Percentiles rank a stretch among this genome's conserved stretches.
phyloP scores from a whole-genome alignment of 2,329 filamentous ascomycete species.

The Chaetomiaceae sp. region DNA sequence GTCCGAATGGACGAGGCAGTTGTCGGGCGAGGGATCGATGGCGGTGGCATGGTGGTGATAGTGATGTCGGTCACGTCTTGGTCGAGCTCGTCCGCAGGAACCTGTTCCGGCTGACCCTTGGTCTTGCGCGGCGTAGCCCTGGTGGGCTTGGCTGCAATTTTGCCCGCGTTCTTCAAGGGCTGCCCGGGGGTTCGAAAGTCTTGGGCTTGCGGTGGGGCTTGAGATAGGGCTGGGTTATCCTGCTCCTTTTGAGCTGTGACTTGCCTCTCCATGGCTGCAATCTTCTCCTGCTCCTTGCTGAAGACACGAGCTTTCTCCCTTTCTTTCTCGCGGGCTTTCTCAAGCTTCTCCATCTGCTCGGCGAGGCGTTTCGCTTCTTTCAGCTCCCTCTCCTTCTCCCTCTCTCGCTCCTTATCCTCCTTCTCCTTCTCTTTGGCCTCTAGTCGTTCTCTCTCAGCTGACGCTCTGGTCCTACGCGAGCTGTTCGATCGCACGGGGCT shows the following conservation, averaged over 20 bases:
- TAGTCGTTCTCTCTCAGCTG: slow-evolving; percentile 51
- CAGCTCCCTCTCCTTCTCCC: slow-evolving; percentile 40
- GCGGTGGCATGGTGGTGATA: slow-evolving; percentile 52
- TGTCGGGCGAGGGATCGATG: slow-evolving; percentile 49
- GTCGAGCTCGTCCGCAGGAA: slow-evolving; percentile 37
- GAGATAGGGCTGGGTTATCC: slow-evolving; percentile 26
- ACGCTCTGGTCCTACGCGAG: slow-evolving; percentile 49
- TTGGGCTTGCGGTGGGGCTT: slow-evolving; percentile 13
- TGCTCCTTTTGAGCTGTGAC: slow-evolving; percentile 48
- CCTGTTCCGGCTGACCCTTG: slow-evolving; percentile 32
- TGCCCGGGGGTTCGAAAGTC: slow-evolving; percentile 27
- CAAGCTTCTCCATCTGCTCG: slow-evolving; percentile 62
- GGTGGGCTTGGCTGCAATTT: slow-evolving; percentile 39
- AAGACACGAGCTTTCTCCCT: slow-evolving; percentile 19
- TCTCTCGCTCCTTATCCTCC: slow-evolving; percentile 40
- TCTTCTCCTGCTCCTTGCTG: slow-evolving; percentile 23
- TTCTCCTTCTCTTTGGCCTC: slow-evolving; percentile 60
- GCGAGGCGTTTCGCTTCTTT: slow-evolving; percentile 59
- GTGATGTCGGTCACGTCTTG: slow-evolving; percentile 53
- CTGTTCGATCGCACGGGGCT: slow-evolving; percentile 40
- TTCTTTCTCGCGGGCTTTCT: slow-evolving; percentile 53
- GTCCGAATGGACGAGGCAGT: slow-evolving; percentile 43
- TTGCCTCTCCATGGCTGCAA: slow-evolving; percentile 42
- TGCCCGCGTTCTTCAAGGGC: slow-evolving; percentile 27
- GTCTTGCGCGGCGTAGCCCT: slow-evolving; percentile 49